These are phyloP conservation scores for Hypoxylon rickii DNA, from an alignment of 495 filamentous ascomycete species.

Conservation along the genomic window DNA sequence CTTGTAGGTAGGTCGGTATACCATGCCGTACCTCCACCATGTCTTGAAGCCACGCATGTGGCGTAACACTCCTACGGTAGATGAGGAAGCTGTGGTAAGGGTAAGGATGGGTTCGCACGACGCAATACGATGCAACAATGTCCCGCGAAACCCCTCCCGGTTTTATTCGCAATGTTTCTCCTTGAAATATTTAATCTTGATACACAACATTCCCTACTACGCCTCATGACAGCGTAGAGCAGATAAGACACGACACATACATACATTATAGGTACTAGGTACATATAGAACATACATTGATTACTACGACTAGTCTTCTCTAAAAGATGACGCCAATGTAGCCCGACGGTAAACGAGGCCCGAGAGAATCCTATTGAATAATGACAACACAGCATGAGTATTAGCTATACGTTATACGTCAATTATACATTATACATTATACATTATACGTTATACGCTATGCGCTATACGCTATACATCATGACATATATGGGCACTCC, in stretches of 20 bases:
- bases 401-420: no score
- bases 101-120: background rate
- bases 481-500: no score
- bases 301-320: background rate
- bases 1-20: no score
- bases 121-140: background rate
- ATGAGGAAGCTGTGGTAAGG: no score
- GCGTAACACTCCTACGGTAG: slow-evolving; percentile 20
- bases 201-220: background rate
- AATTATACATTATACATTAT: no score
- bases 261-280: no score
- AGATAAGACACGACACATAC: background rate
- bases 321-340: background rate
- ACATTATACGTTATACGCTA: no score
- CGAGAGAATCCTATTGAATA: background rate
- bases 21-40: no score
- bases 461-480: no score
- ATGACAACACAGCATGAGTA: background rate
- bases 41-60: slow-evolving; percentile 18
- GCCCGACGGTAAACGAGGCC: background rate
- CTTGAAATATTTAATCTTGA: background rate
- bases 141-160: background rate
- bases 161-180: background rate
- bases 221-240: background rate
- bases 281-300: no score